Evolutionary conservation across 1,284 basidiomycete species (phyloP), one percentile per base, ranked within the genome.

Genomic region (Ustilago tritici): DNA sequence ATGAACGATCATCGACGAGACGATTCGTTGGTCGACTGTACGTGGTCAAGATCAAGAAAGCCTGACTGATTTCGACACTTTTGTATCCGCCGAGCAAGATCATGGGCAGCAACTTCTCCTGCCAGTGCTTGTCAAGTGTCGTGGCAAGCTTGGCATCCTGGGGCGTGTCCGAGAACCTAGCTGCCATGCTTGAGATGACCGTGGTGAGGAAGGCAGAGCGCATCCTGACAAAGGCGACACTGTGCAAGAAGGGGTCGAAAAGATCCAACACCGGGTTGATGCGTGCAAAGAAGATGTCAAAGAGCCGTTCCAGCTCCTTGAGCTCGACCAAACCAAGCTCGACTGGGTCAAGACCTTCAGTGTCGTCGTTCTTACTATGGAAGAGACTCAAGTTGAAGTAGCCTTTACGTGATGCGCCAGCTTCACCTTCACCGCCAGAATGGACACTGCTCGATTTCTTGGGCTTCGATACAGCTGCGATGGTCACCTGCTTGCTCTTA

Each of bases 41-140:
- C 12, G 79, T 76, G 17, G 80, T 76, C 55, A 81, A 52, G 55
- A 82, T 72, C 14, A 82, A 60, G 40, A 82, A 82, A 9, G 80
- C 80, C 47, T 82, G 81, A 41, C 74, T 71, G 59, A 82, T 79
- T 66, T 82, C 81, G 56, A 81, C 78, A 41, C 77, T 79, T 68
- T 82, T 82, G 76, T 81, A 82, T 9, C 81, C 81, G 9, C 70
- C 80, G 11, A 78, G 63, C 47, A 82, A 52, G 46, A 81, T 75
- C 69, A 70, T 61, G 9, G 81, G 81, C n/a, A 82, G 61, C 17
- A 81, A 70, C 65, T 77, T 78, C 43, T 78, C 73, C 23, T 76
- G 69, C 75, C 78, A 81, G 52, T 80, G 73, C 56, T 72, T 68
- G 56, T 82, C 80, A 12, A 82, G 59, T 15, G 57, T 46, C n/a